Evolutionary conservation across 1,284 basidiomycete genomes (phyloP), one percentile per base, ranked within the genome.

Genomic region (Rhodotorula mucilaginosa): DNA sequence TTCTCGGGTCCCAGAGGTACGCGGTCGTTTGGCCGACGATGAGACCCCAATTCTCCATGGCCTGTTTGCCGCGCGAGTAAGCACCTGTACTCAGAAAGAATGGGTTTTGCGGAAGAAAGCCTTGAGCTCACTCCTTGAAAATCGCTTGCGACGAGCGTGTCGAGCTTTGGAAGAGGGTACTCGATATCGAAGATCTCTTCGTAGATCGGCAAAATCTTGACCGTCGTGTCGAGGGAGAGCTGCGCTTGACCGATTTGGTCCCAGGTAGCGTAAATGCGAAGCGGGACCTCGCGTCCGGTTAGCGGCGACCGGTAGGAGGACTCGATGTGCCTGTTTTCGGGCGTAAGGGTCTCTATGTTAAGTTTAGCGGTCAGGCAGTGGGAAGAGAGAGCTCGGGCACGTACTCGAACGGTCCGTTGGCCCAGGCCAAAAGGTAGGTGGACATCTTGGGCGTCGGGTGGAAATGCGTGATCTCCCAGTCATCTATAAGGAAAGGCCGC

Each of bases 371-470:
- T 15, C 21, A 34, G 3, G n/a, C 5, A 16, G 29, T 18, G 39
- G 7, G 31, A 18, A 12, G 15, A 18, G 4, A 6, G 26, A 21
- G 51, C n/a, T 5, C 6, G 5, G 0, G 5, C 7, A 85, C 84
- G 19, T 44, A 74, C 73, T 71, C 70, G 78, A 95, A 97, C 56
- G 86, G 84, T 48, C 95, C 95, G 77, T 93, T 94, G 34, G 93
- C 94, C 80, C 87, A 95, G 0, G 93, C 93, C 58, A 96, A 90
- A 59, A 97, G 87, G 83, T 97, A 97, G 23, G 91, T 90, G 2
- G 91, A 93, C 87, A 97, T 92, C 78, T 86, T 78, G 52, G 81
- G 81, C 26, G 80, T 80, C 29, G 68, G 71, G 57, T 78, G 77
- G 61, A 81, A 82, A 59, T 77, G 73, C 52, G 80, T 80, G 19